Conservation (phyloP, 2,329 filamentous ascomycete species). For the Aspergillus pseudoterreus region DNA sequence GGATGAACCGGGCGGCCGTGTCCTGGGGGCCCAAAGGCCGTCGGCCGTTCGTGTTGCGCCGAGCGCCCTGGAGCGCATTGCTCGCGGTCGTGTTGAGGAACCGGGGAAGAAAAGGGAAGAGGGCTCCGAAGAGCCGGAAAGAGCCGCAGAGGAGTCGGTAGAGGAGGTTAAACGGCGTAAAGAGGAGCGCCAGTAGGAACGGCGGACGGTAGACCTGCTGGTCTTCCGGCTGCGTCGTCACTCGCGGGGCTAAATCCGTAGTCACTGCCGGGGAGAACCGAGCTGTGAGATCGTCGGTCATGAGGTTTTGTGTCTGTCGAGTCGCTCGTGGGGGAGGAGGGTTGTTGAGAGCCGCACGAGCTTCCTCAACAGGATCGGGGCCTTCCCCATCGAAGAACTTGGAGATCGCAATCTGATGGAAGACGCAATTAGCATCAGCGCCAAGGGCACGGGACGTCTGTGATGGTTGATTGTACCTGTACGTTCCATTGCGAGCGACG, state of each 20-base stretch:
- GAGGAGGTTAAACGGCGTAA: constrained; percentile 76
- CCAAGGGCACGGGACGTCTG: too few relatives aligned
- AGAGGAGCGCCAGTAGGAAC: constrained; percentile 70
- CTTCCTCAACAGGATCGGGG: constrained; percentile 75
- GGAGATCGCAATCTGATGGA: constrained; percentile 79
- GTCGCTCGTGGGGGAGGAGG: constrained; percentile 58
- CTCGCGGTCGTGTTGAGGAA: constrained; percentile 46
- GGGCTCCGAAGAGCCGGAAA: constrained; percentile 69
- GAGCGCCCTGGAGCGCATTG: constrained; percentile 44
- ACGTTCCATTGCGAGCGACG: constrained; percentile 94
- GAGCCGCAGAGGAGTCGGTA: constrained; percentile 65
- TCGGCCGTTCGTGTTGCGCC: constrained; percentile 63
- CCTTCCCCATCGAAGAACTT: constrained; percentile 98
- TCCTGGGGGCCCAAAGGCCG: constrained; percentile 79
- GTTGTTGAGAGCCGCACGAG: constrained; percentile 59
- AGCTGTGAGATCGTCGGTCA: constrained; percentile 43
- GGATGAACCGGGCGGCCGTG: constrained; percentile 80
- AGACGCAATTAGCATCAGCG: constrained; percentile 8
- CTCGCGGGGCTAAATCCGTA: constrained; percentile 71
- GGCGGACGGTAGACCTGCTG: constrained; percentile 67
- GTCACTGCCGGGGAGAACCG: constrained; percentile 29
- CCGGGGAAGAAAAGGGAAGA: constrained; percentile 77
- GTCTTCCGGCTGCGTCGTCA: constrained; percentile 70
- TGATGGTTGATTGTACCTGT: constrained; percentile 52
- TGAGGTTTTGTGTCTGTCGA: constrained; percentile 69